A percentile compares a stretch with the other conserved stretches of the same genome.
Evolutionary conservation across 1,284 basidiomycete species (phyloP).

Genomic region (Apiotrichum gamsii): DNA sequence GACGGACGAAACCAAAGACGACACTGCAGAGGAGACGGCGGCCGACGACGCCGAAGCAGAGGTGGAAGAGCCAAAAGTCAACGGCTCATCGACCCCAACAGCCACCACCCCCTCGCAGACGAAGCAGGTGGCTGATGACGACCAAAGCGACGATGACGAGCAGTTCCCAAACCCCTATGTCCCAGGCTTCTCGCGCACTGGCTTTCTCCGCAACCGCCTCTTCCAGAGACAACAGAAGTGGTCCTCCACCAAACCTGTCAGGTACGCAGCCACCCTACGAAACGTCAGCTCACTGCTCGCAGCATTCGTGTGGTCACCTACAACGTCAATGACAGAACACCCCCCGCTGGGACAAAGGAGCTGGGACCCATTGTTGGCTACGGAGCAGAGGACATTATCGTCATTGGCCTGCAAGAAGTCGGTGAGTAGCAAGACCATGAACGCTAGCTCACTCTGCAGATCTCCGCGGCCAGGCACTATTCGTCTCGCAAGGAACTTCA

Average conservation of each 20-base stretch:
- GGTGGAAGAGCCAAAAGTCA: not conserved
- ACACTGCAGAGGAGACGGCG: not conserved
- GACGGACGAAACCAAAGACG: no score
- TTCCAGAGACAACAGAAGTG: slow-evolving; percentile 28
- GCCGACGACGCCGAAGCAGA: not conserved
- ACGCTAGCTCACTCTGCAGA: slow-evolving; percentile 17
- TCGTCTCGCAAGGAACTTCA: slow-evolving; percentile 35
- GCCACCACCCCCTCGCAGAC: no score
- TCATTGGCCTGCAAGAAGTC: slow-evolving; percentile 42
- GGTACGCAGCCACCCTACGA: slow-evolving; percentile 3
- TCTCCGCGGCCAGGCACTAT: slow-evolving; percentile 32
- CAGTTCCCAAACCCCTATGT: slow-evolving; percentile 30
- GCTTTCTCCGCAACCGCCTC: slow-evolving; percentile 31
- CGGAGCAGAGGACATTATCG: slow-evolving; percentile 38
- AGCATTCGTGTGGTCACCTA: slow-evolving; percentile 40
- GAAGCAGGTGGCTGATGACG: not conserved
- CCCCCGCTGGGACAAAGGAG: slow-evolving; percentile 37
- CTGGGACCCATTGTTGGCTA: slow-evolving; percentile 28
- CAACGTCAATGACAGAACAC: slow-evolving; percentile 42
- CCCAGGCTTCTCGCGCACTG: slow-evolving; percentile 25
- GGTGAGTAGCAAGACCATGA: slow-evolving; percentile 17
- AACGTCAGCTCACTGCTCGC: not conserved
- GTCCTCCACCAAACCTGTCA: slow-evolving; percentile 19
- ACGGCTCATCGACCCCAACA: no score
- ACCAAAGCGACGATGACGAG: slow-evolving; percentile 8